Conservation (phyloP, 1,284 basidiomycete genomes). For the Cutaneotrichosporon sp. region DNA sequence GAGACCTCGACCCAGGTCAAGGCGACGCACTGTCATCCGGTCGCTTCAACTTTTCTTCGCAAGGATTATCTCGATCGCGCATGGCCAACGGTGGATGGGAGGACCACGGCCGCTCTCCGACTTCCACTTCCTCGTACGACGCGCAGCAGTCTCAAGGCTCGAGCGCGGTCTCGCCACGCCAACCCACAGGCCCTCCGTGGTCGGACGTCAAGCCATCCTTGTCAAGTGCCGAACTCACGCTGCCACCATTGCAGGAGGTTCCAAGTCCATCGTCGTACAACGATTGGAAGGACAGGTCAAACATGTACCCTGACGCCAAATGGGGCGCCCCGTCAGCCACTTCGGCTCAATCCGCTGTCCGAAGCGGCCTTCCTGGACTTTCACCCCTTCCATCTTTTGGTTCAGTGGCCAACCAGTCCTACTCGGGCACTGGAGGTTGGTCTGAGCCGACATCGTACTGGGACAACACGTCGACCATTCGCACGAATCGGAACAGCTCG, state of each 20-base stretch:
- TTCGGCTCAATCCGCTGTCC: conserved; percentile 1
- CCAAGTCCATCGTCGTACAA: conserved; percentile 4
- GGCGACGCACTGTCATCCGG: neutral
- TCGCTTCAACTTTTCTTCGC: conserved; percentile 4
- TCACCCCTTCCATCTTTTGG: conserved; percentile 11
- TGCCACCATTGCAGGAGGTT: conserved; percentile 15
- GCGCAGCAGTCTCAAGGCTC: conserved; percentile 13
- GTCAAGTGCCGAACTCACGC: conserved; percentile 4
- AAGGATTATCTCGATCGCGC: neutral
- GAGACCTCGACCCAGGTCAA: conserved; percentile 8
- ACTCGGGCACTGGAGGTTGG: conserved; percentile 1
- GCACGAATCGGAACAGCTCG: neutral
- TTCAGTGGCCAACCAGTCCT: conserved; percentile 7
- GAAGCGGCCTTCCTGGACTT: conserved; percentile 3
- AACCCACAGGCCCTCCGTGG: neutral
- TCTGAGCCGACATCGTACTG: neutral
- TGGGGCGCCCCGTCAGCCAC: conserved; percentile 3
- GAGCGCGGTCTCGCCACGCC: conserved; percentile 6
- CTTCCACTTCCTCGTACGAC: conserved; percentile 12
- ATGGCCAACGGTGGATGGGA: conserved; percentile 5
- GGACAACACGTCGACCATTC: conserved; percentile 2
- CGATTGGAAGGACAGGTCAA: conserved; percentile 13
- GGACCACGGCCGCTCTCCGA: conserved; percentile 11
- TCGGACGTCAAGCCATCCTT: neutral
- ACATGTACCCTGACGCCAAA: conserved; percentile 5